These are phyloP conservation scores for Lactarius evosmus DNA, from an alignment of 768 basidiomycete species.

Conservation along the genomic window DNA sequence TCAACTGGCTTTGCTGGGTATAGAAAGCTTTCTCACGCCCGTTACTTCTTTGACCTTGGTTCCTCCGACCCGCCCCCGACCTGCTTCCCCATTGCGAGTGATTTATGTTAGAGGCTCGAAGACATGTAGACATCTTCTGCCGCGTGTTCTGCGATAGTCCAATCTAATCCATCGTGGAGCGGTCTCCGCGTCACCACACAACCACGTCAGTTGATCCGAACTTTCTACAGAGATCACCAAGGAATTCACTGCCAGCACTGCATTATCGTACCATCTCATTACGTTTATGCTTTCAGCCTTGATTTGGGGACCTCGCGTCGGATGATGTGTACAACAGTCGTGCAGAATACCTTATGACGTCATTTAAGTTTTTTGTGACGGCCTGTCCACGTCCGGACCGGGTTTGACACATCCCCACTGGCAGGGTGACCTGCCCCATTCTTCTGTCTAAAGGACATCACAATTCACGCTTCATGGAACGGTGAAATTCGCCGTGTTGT, in stretches of 20 bases:
- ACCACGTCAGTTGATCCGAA: constrained; percentile 23
- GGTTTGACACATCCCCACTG: background rate
- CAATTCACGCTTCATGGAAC: background rate
- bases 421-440: background rate
- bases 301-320: background rate
- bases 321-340: background rate
- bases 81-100: constrained; percentile 3
- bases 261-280: constrained; percentile 8
- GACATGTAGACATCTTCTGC: background rate
- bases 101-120: background rate
- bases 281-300: constrained; percentile 1
- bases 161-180: background rate
- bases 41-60: background rate
- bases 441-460: background rate
- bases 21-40: constrained; percentile 22
- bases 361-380: background rate
- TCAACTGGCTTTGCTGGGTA: constrained; percentile 15
- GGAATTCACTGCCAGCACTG: background rate
- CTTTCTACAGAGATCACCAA: constrained; percentile 6
- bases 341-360: background rate
- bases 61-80: constrained; percentile 10
- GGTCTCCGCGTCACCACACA: background rate
- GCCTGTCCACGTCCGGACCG: background rate
- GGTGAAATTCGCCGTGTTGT: background rate
- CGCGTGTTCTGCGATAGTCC: background rate